Evolutionary conservation across 2,329 filamentous ascomycete genomes (phyloP), one percentile per base, ranked within the genome.

Genomic region (Rutstroemia sydowiana): DNA sequence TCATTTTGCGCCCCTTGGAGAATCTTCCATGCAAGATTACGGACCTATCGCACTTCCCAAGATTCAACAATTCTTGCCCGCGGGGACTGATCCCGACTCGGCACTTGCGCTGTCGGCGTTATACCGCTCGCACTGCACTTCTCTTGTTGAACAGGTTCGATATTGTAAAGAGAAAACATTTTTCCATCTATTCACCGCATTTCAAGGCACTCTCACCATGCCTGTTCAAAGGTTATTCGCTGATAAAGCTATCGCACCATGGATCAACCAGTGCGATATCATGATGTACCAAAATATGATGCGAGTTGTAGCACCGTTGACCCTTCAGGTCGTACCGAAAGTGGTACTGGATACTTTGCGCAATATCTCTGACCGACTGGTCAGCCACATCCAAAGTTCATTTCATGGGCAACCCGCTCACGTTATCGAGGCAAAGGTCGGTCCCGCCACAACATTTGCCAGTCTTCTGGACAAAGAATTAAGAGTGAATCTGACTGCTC

Each of bases 121-220:
- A 21, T 98, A 98, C 66, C 83, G 90, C 45, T 93, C 92, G 2
- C 92, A 97, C 66, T 95, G 91, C 67, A 96, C 93, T 13, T 96
- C 91, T 1, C 78, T 98, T 5, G 87, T 98, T 30, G 93, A 98
- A 69, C 92, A 89, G 61, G 90, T 98, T 56, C 87, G 93, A 28
- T 97, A 88, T 68, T 96, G 92, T 75, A 95, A 93, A 65, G 89
- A 96, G 69, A 95, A 95, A 71, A 92, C 90, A 6, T 95, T 98
- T 68, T 95, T 95, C 67, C 88, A 95, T 59, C 79, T 96, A 14
- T 95, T 95, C 67, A 91, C 87, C 5, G 93, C 92, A 1, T 97
- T 98, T 68, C 89, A 95, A 64, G 93, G 93, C 51, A 97, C 91
- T 2, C 79, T 98, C 62, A 98, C 93, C 0, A 95, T 96, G 69